Base-by-base conservation (phyloP, 108 stramenopile genomes). In the Fragilariopsis cylindrus region DNA sequence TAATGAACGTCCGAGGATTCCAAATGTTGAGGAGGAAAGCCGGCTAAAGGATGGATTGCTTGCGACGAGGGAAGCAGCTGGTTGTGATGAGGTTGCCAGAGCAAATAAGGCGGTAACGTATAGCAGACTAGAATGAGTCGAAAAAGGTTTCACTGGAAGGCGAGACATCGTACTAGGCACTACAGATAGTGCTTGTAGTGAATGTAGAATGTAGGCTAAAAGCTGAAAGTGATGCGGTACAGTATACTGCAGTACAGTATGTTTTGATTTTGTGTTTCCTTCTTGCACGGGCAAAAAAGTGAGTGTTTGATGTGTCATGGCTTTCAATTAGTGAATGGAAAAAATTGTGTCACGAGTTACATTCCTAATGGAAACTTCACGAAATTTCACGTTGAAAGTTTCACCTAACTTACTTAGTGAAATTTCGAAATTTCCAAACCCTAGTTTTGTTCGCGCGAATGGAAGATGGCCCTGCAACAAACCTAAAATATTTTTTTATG, bases 31-130 rank as follows among this genome's bases (percentile, higher is more conserved):
- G 0, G 19, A 21, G 19, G 49, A 18, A 50, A 68, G 48, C 6
- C 67, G 48, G 52, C 15, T 53, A n/a, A 60, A 19, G 39, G 53
- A 57, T 43, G 21, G 60, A 58, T 56, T 72, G 57, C 19, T 62
- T 3, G 60, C 73, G 46, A 21, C 13, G 13, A 55, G 52, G 65
- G 69, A 76, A 1, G 69, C 48, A 5, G 69, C 57, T 1, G 60
- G 53, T 41, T 21, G 60, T 19, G 60, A 66, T 44, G 76, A 55
- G 15, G 63, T 49, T 52, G 76, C 76, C 60, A 76, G 57, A 6
- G 76, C 67, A 68, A 68, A 68, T 16, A 68, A 68, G 18, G 46
- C 21, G 15, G 67, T 52, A 50, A 52, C 67, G 48, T 50, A 39
- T 50, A 30, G 45, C 49, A 68, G 3, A 68, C 48, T 19, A 49